Base-by-base conservation (phyloP, 2,329 filamentous ascomycete species). In the Cercospora citrullina region DNA sequence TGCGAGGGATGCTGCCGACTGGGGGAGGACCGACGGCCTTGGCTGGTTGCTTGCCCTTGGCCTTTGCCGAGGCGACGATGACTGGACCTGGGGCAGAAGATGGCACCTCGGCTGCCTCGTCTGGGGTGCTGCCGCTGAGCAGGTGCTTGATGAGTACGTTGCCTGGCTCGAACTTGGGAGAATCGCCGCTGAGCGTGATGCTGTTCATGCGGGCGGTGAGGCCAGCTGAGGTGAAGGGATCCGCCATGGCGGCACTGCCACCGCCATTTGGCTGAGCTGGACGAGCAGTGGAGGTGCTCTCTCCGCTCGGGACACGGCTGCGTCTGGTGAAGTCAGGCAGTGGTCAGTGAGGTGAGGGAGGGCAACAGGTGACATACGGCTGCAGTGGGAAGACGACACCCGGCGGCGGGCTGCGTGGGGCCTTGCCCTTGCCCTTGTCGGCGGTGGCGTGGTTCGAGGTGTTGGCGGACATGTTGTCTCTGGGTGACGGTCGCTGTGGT, bases 1-100 rank as follows among this genome's bases (percentile, higher is more conserved):
- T 28, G 18, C n/a, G 18, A 39, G 31, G 18, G 8, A 26, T 8
- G 12, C 8, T 18, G 26, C 62, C 33, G 8, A 23, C 18, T 7
- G 60, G 45, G n/a, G 58, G 68, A 26, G 71, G 73, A 57, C 73
- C 74, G 48, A 75, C 72, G n/a, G 63, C 31, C 51, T 57, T 39
- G 59, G 59, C 30, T 33, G 57, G 63, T 9, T 42, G 36, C 36
- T 42, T 42, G 36, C 36, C 36, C 36, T 42, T 42, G 65, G 59
- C 58, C 28, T 60, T 63, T 1, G 59, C 8, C 45, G 45, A 62
- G 33, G 33, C 59, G 33, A 71, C 72, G 60, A 71, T 69, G 60
- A 51, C 23, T 21, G 12, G 14, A 12, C 30, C 33, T 16, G 21
- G 31, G 62, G 28, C 30, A 31, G 48, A 28, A 18, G 51, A 51